phyloP scores from a whole-genome alignment of 208 protist species.

The Wallacemonas sp. region DNA sequence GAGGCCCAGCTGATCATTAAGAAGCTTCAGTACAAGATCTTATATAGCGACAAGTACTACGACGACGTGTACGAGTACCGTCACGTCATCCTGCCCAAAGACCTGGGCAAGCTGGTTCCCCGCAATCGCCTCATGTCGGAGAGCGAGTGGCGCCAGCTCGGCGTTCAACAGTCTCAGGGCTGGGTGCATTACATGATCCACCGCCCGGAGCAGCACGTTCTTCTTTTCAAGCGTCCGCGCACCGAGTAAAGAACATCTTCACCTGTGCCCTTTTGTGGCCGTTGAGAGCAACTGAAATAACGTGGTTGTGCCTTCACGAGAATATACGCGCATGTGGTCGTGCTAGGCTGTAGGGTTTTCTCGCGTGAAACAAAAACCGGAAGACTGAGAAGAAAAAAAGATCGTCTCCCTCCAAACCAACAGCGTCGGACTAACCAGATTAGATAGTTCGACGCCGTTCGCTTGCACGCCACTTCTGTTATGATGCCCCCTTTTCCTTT shows the following conservation, averaged over 20 bases:
- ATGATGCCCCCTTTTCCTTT: too few relatives aligned
- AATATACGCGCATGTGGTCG: too few relatives aligned
- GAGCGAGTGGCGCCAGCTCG: conserved; percentile 96
- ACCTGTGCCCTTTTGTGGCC: too few relatives aligned
- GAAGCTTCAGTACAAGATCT: conserved; percentile 87
- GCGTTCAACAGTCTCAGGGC: conserved; percentile 97
- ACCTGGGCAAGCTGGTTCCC: conserved; percentile 92
- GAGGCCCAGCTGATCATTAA: conserved; percentile 76
- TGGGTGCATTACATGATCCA: conserved; percentile 99
- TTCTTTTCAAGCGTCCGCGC: conserved; percentile 93
- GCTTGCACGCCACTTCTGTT: too few relatives aligned
- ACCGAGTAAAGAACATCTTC: conserved; percentile 38
- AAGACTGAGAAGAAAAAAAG: too few relatives aligned
- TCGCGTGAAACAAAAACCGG: too few relatives aligned
- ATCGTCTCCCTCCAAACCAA: too few relatives aligned
- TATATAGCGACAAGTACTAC: conserved; percentile 97
- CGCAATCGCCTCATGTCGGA: conserved; percentile 93
- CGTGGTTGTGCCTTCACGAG: too few relatives aligned
- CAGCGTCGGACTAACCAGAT: too few relatives aligned
- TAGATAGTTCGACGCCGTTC: too few relatives aligned
- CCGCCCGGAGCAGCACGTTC: conserved; percentile 96
- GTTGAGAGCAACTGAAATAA: too few relatives aligned
- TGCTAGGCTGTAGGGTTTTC: too few relatives aligned
- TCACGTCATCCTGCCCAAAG: conserved; percentile 98
- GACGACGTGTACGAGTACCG: conserved; percentile 97